These are phyloP conservation scores for Salix arbutifolia DNA, from an alignment of 345 rosid genomes.

Conservation along the genomic window DNA sequence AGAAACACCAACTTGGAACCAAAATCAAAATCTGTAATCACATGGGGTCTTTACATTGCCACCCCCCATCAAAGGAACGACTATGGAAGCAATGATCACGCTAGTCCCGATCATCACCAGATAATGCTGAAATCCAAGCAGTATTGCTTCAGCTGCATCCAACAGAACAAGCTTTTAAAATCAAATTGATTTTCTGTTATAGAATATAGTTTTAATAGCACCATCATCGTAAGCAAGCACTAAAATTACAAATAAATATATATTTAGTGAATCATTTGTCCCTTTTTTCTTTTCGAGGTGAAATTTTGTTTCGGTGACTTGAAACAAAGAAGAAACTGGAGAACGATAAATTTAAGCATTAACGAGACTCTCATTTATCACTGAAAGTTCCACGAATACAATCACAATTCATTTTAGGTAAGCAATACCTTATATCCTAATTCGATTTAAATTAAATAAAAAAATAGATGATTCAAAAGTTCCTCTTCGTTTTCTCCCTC, in stretches of 20 bases:
- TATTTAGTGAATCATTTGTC: too few relatives aligned
- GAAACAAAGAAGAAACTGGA: too few relatives aligned
- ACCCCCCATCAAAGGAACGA: constrained; percentile 84
- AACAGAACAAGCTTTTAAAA: background rate
- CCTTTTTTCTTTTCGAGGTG: too few relatives aligned
- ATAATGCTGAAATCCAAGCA: constrained; percentile 87
- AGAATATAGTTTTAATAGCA: background rate
- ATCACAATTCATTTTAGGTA: too few relatives aligned
- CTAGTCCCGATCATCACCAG: constrained; percentile 85
- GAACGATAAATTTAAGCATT: too few relatives aligned
- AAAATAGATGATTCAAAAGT: background rate
- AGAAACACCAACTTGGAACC: background rate
- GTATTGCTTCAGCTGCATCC: constrained; percentile 63
- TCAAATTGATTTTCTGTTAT: background rate
- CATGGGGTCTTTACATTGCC: constrained; percentile 52
- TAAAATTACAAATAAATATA: too few relatives aligned
- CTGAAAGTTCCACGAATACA: too few relatives aligned
- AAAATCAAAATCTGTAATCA: background rate
- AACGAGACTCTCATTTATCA: too few relatives aligned
- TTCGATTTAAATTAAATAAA: background rate
- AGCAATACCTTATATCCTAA: too few relatives aligned
- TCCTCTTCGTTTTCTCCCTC: background rate
- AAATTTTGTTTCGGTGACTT: too few relatives aligned
- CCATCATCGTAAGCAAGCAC: too few relatives aligned
- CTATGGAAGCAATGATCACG: constrained; percentile 59